Evolutionary conservation across 2,329 filamentous ascomycete species (phyloP).

Genomic region (Penicillium sclerotigenum): DNA sequence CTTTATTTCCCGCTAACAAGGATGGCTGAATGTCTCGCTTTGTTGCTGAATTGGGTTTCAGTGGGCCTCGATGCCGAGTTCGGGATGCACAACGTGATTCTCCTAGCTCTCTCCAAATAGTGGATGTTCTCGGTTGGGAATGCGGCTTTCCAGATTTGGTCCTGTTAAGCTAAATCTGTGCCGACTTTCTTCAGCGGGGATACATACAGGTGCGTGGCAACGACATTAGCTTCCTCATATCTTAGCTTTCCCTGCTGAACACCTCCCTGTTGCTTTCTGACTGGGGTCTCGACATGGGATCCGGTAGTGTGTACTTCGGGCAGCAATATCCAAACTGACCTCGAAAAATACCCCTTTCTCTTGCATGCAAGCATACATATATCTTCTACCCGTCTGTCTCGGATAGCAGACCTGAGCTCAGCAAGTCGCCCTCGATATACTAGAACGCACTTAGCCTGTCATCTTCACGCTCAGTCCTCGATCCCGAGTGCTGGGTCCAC

Average conservation of each 20-base stretch:
- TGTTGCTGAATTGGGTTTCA: neutral
- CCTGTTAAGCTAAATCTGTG: neutral
- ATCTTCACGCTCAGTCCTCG: slow-evolving; percentile 16
- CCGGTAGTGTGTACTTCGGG: neutral
- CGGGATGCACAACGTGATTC: neutral
- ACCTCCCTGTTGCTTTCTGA: no score
- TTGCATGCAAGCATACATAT: slow-evolving; percentile 14
- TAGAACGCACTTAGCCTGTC: neutral
- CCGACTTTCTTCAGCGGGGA: neutral
- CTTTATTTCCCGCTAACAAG: neutral
- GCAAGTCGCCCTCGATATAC: slow-evolving; percentile 11
- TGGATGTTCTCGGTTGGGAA: neutral
- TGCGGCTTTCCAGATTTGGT: neutral
- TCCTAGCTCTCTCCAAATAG: neutral
- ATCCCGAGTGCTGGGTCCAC: neutral
- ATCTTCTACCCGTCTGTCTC: slow-evolving; percentile 20
- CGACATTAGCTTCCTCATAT: neutral
- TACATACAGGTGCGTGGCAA: neutral
- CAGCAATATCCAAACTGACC: neutral
- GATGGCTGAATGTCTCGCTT: neutral
- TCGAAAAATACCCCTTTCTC: slow-evolving; percentile 2
- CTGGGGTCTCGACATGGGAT: neutral
- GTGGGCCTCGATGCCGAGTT: slow-evolving; percentile 1
- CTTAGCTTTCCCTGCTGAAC: neutral
- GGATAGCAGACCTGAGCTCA: slow-evolving; percentile 20